phyloP scores from a whole-genome alignment of 1,284 basidiomycete species.

The Leucocoprinus gongylophorus region DNA sequence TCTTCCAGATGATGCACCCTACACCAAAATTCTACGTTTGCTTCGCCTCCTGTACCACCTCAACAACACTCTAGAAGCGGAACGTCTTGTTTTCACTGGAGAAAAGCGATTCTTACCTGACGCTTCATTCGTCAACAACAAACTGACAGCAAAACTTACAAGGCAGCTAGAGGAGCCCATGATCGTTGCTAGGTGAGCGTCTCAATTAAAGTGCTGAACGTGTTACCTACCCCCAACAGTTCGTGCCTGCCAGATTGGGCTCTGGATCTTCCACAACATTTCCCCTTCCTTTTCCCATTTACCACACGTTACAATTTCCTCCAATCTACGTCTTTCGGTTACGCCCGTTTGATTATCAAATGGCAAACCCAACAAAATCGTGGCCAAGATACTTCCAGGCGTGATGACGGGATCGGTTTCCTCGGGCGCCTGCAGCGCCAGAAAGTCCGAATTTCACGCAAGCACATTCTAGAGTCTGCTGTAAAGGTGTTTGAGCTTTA shows the following conservation, averaged over 20 bases:
- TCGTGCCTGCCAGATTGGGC: conserved; percentile 97
- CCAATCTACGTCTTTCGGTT: conserved; percentile 96
- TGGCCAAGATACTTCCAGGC: conserved; percentile 64
- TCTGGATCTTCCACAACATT: conserved; percentile 86
- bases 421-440: conserved; percentile 90
- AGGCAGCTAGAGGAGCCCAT: conserved; percentile 97
- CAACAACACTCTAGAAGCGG: conserved; percentile 58
- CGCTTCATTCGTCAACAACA: conserved; percentile 93
- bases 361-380: conserved; percentile 82
- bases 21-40: conserved; percentile 87
- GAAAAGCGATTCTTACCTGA: conserved; percentile 60
- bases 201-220: conserved; percentile 1
- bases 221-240: conserved; percentile 37
- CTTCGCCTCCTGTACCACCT: conserved; percentile 84
- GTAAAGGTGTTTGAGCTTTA: conserved; percentile 98
- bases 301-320: conserved; percentile 95
- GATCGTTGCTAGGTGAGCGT: conserved; percentile 86
- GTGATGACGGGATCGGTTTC: conserved; percentile 88
- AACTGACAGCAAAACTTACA: conserved; percentile 96
- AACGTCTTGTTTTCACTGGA: conserved; percentile 43
- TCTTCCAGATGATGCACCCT: conserved; percentile 77
- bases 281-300: conserved; percentile 98
- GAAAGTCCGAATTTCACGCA: conserved; percentile 94
- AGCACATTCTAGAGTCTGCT: conserved; percentile 93
- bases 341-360: conserved; percentile 86